Evolutionary conservation across 257 asterid species (phyloP).

Genomic region (Solanum pennellii): DNA sequence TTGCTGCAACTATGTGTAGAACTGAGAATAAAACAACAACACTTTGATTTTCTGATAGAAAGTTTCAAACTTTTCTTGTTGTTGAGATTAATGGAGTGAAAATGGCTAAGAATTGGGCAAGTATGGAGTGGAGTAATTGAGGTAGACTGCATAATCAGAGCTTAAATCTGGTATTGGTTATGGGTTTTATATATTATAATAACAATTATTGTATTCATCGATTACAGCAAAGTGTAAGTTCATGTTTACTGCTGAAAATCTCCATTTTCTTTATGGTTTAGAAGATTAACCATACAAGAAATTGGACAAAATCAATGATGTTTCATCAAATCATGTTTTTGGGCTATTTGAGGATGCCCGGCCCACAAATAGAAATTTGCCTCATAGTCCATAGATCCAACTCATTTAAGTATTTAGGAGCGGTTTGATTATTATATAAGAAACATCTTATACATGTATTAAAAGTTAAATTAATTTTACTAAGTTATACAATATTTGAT

Average conservation of each 20-base stretch:
- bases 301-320: not conserved
- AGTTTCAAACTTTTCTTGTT: not conserved
- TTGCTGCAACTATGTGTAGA: conserved; percentile 54
- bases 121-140: conserved; percentile 41
- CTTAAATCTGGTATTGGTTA: not conserved
- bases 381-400: not conserved
- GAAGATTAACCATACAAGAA: not conserved
- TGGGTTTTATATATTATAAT: not conserved
- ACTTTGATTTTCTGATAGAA: conserved; percentile 3
- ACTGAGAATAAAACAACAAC: conserved; percentile 20
- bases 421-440: no score
- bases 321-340: not conserved
- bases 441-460: no score
- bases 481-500: no score
- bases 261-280: not conserved
- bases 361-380: not conserved
- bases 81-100: conserved; percentile 19
- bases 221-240: not conserved
- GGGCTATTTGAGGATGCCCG: not conserved
- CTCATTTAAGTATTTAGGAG: not conserved
- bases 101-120: conserved; percentile 43
- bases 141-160: conserved; percentile 46
- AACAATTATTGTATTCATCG: not conserved
- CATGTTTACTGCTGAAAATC: not conserved
- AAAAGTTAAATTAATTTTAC: no score